These are phyloP conservation scores for Pyrus communis DNA, from an alignment of 306 rosid species.

Conservation along the genomic window DNA sequence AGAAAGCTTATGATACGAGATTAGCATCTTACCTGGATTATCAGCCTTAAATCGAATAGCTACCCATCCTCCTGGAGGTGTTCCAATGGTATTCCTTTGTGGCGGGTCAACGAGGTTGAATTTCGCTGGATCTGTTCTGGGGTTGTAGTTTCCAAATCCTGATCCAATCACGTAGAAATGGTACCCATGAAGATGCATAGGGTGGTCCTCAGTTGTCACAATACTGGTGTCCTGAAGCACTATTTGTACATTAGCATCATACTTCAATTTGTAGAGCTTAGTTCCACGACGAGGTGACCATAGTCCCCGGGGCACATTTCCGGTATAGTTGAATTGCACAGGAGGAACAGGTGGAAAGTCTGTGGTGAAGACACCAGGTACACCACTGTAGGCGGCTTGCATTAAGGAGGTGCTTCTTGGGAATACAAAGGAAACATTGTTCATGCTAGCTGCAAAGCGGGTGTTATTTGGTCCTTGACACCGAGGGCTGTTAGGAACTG, in stretches of 20 bases:
- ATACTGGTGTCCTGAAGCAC: constrained; percentile 82
- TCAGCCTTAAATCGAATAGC: constrained; percentile 88
- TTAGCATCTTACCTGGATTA: constrained; percentile 58
- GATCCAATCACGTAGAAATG: constrained; percentile 84
- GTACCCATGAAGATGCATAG: constrained; percentile 92
- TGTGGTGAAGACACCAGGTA: constrained; percentile 72
- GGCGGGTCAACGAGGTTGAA: constrained; percentile 86
- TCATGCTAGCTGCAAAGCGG: constrained; percentile 83
- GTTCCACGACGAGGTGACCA: constrained; percentile 59
- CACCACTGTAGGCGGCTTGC: constrained; percentile 77
- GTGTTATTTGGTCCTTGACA: constrained; percentile 99
- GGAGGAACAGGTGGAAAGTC: constrained; percentile 84
- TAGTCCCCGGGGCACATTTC: constrained; percentile 70
- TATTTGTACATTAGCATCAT: constrained; percentile 62
- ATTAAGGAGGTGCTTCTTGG: constrained; percentile 65
- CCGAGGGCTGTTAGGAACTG: constrained; percentile 70
- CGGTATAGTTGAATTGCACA: constrained; percentile 63
- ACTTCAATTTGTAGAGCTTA: constrained; percentile 54
- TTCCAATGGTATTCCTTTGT: constrained; percentile 70
- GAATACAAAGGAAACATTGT: constrained; percentile 70
- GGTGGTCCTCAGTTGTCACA: constrained; percentile 77
- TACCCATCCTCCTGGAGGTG: constrained; percentile 96
- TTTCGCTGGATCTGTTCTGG: constrained; percentile 52
- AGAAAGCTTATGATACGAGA: neutral
- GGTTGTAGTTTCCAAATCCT: constrained; percentile 88